Base-by-base conservation (phyloP, 1,139 yeast species). In the Diutina neorugosa region DNA sequence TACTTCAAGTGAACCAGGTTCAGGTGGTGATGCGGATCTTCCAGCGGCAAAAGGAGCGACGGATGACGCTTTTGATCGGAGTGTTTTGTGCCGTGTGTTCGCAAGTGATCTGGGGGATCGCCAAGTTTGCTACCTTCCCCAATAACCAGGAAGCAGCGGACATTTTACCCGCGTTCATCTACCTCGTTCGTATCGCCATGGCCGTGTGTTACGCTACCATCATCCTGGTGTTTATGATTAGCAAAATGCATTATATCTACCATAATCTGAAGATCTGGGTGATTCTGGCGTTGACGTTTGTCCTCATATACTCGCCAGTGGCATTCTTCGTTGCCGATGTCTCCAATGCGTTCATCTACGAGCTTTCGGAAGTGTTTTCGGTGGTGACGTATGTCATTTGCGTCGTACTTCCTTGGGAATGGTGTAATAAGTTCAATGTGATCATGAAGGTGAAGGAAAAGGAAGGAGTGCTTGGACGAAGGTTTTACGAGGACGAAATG, bases 391-490 rank as follows among this genome's bases (percentile, higher is more conserved):
- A 84, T 63, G 82, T 86, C n/a, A 74, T 84, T 31, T 78, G 88
- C 53, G 86, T 86, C 50, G 86, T 86, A 5, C 75, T 86, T 18
- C 89, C 88, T 0, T 88, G 96, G 95, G 94, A 85, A 65, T 88
- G 96, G 95, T 79, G 88, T 57, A 89, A 86, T 62, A 75, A 87
- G 57, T 77, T 84, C 53, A 78, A 78, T 55, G 69, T 76, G 14
- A 68, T 83, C 31, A 84, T 84, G 69, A 78, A 78, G 59, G 74
- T 74, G n/a, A 78, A 78, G 56, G 95, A 88, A 60, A 82, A 83
- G 53, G 84, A 81, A 55, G 95, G 96, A 1, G 81, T 89, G 1
- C 67, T 89, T 52, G 97, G 97, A 0, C 71, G 96, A 57, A 80
- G 84, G 42, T 78, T 86, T 51, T 86, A 82, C 63, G 93, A 85